These are phyloP conservation scores for Aspergillus campestris DNA, from an alignment of 495 filamentous ascomycete genomes.

Conservation along the genomic window DNA sequence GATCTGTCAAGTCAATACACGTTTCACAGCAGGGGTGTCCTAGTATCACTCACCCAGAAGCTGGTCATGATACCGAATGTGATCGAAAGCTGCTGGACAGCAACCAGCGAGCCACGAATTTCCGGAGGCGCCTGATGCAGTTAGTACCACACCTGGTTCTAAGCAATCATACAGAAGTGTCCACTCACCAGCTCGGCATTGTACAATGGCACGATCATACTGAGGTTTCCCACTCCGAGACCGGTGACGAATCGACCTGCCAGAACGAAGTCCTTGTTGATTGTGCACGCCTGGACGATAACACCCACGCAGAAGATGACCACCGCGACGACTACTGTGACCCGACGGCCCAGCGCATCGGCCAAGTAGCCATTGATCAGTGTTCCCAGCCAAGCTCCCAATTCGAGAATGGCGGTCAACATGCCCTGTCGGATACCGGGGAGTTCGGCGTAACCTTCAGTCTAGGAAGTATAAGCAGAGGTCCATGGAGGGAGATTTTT, in stretches of 20 bases:
- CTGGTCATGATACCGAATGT: constrained; percentile 55
- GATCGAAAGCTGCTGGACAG: constrained; percentile 64
- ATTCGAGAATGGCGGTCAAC: constrained; percentile 70
- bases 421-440: constrained; percentile 50
- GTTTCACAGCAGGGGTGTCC: background rate
- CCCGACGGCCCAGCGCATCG: constrained; percentile 64
- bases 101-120: constrained; percentile 62
- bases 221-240: constrained; percentile 29
- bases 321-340: constrained; percentile 59
- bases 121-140: constrained; percentile 51
- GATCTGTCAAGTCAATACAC: constrained; percentile 30
- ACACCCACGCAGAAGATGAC: constrained; percentile 68
- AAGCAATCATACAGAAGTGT: constrained; percentile 1
- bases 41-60: constrained; percentile 55
- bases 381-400: constrained; percentile 76
- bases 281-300: constrained; percentile 58
- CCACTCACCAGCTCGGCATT: constrained; percentile 49
- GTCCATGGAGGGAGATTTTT: background rate
- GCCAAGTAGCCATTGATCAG: constrained; percentile 68
- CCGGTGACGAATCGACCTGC: constrained; percentile 72
- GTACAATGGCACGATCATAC: constrained; percentile 53
- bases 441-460: constrained; percentile 24
- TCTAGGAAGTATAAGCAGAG: constrained; percentile 7
- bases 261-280: constrained; percentile 52
- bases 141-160: constrained; percentile 57